Percentiles rank a stretch among this genome's conserved stretches.
These are phyloP conservation scores for Cordyceps cicadae DNA, from an alignment of 2,329 filamentous ascomycete species.

Conservation along the genomic window DNA sequence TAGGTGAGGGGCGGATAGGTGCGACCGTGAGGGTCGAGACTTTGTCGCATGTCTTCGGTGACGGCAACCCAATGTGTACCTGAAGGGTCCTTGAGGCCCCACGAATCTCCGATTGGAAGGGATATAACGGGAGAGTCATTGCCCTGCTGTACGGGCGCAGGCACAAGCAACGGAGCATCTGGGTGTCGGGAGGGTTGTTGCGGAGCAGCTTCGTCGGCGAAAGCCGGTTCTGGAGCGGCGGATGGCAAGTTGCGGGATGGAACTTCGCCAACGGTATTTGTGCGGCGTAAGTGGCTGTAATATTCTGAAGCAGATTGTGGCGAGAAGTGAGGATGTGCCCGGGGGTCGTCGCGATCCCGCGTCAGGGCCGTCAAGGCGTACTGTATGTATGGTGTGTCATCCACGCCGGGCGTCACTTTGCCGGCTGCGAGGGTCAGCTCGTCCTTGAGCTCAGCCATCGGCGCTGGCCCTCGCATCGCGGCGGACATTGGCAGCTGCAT, in stretches of 20 bases:
- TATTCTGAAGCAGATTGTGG: conserved; percentile 29
- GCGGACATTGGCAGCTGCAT: conserved; percentile 32
- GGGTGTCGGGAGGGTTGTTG: neutral
- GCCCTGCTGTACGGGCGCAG: neutral
- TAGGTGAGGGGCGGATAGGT: conserved; percentile 52
- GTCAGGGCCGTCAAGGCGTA: conserved; percentile 87
- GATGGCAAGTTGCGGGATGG: conserved; percentile 14
- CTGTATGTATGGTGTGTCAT: conserved; percentile 80
- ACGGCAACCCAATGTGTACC: conserved; percentile 24
- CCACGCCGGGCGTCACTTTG: conserved; percentile 64
- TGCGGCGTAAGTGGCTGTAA: conserved; percentile 12
- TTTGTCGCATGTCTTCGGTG: conserved; percentile 25
- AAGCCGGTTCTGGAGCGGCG: conserved; percentile 20
- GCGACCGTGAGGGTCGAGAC: conserved; percentile 30
- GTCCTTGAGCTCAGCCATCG: conserved; percentile 37
- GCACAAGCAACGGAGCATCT: neutral
- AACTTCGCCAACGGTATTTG: neutral
- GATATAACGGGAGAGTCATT: conserved; percentile 6
- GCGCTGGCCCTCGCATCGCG: conserved; percentile 19
- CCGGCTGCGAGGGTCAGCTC: conserved; percentile 41
- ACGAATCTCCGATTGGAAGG: neutral
- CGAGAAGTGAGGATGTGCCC: conserved; percentile 42
- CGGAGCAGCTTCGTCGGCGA: conserved; percentile 17
- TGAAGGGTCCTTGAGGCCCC: conserved; percentile 3
- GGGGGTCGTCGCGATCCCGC: conserved; percentile 55